These are phyloP conservation scores for Rubia balearica DNA, from an alignment of 305 asterid genomes.

Conservation along the genomic window DNA sequence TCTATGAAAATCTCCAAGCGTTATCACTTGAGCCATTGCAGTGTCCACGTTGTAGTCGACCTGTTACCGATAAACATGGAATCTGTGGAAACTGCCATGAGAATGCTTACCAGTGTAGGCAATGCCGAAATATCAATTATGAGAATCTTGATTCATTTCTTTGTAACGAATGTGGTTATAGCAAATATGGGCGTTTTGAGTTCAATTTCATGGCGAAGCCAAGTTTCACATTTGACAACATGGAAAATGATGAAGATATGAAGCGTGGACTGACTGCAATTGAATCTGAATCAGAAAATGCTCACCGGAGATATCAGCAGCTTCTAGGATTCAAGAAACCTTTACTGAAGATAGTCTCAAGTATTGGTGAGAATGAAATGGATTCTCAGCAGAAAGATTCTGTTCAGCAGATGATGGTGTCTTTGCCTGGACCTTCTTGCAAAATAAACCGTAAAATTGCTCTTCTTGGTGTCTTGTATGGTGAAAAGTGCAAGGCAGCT, in stretches of 20 bases:
- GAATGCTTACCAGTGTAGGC: constrained; percentile 99
- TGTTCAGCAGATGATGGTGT: constrained; percentile 99
- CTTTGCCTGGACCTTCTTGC: constrained; percentile 98
- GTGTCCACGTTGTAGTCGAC: constrained; percentile 98
- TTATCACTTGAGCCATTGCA: constrained; percentile 97
- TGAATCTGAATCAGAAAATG: constrained; percentile 97
- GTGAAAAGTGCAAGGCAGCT: constrained; percentile 99
- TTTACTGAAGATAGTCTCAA: constrained; percentile 86
- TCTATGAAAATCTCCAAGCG: constrained; percentile 98
- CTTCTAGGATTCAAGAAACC: constrained; percentile 99
- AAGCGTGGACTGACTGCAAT: constrained; percentile 92
- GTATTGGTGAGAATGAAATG: constrained; percentile 98
- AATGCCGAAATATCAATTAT: constrained; percentile 96
- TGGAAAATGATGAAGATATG: constrained; percentile 99
- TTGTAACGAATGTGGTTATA: constrained; percentile 98
- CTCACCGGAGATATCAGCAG: constrained; percentile 97
- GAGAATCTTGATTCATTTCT: constrained; percentile 96
- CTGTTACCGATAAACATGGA: constrained; percentile 97
- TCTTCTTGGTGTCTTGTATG: constrained; percentile 98
- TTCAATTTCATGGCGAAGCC: constrained; percentile 99
- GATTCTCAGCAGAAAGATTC: constrained; percentile 99
- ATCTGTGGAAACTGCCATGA: constrained; percentile 95
- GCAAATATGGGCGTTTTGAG: constrained; percentile 99
- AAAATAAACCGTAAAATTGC: constrained; percentile 99
- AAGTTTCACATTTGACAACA: constrained; percentile 92